Evolutionary conservation across 2,329 filamentous ascomycete genomes (phyloP).

Genomic region (Colletotrichum limetticola): DNA sequence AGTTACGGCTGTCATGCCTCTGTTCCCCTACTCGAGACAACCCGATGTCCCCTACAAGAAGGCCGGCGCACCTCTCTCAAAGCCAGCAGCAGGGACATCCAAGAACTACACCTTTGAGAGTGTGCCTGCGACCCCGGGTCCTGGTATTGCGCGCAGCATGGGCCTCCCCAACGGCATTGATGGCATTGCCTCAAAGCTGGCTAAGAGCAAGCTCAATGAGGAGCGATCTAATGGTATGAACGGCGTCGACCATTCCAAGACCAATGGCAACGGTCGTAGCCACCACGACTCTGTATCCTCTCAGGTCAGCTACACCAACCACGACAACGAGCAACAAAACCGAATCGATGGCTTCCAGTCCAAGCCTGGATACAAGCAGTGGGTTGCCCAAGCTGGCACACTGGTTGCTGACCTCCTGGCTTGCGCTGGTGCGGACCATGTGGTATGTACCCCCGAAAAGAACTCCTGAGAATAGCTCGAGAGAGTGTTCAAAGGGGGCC

Average conservation of each 20-base stretch:
- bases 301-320: conserved; percentile 64
- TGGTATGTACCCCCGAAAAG: conserved; percentile 51
- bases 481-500: background rate
- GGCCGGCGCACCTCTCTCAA: conserved; percentile 85
- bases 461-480: background rate
- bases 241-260: conserved; percentile 38
- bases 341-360: conserved; percentile 73
- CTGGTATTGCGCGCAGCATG: conserved; percentile 73
- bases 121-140: conserved; percentile 85
- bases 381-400: conserved; percentile 97
- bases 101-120: conserved; percentile 88
- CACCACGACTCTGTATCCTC: conserved; percentile 53
- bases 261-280: conserved; percentile 46
- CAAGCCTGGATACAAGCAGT: conserved; percentile 96
- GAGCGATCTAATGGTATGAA: conserved; percentile 46
- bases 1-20: conserved; percentile 86
- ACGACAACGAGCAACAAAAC: conserved; percentile 69
- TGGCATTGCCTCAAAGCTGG: conserved; percentile 76
- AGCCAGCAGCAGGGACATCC: conserved; percentile 65
- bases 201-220: conserved; percentile 70
- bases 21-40: conserved; percentile 97
- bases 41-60: conserved; percentile 98
- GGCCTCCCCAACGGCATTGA: conserved; percentile 76
- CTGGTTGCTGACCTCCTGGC: conserved; percentile 94
- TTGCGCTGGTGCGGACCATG: conserved; percentile 94